A percentile compares a stretch with the other conserved stretches of the same genome.
phyloP scores from a whole-genome alignment of 257 asterid species.

The Parsonsia alboflavescens region DNA sequence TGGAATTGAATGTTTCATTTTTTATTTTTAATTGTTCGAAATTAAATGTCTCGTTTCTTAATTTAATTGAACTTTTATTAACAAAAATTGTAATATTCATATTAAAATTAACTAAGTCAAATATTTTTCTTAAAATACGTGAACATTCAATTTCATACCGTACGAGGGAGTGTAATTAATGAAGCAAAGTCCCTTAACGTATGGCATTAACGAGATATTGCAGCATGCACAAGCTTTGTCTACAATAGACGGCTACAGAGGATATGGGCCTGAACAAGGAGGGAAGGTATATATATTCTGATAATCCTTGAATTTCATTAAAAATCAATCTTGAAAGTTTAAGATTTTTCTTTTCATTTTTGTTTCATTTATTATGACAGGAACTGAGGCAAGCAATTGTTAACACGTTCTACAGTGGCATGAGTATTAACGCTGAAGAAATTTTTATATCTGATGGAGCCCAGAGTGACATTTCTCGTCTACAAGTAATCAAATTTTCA shows the following conservation, averaged over 20 bases:
- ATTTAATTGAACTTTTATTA: too few relatives aligned
- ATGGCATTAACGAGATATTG: background rate
- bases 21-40: too few relatives aligned
- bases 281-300: slow-evolving; percentile 32
- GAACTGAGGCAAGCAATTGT: slow-evolving; percentile 62
- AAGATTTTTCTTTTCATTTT: background rate
- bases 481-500: slow-evolving; percentile 42
- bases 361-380: slow-evolving; percentile 23
- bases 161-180: too few relatives aligned
- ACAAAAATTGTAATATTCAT: too few relatives aligned
- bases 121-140: too few relatives aligned
- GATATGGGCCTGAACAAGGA: slow-evolving; percentile 84
- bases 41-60: too few relatives aligned
- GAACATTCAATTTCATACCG: too few relatives aligned
- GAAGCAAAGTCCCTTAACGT: too few relatives aligned
- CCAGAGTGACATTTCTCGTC: slow-evolving; percentile 74
- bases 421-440: slow-evolving; percentile 46
- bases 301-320: too few relatives aligned
- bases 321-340: too few relatives aligned
- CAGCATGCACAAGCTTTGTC: slow-evolving; percentile 68
- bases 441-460: slow-evolving; percentile 85
- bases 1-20: too few relatives aligned
- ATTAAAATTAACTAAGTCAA: too few relatives aligned
- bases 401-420: slow-evolving; percentile 43
- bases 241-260: slow-evolving; percentile 63